These are phyloP conservation scores for Pleurotus tuoliensis DNA, from an alignment of 768 basidiomycete species.

Conservation along the genomic window DNA sequence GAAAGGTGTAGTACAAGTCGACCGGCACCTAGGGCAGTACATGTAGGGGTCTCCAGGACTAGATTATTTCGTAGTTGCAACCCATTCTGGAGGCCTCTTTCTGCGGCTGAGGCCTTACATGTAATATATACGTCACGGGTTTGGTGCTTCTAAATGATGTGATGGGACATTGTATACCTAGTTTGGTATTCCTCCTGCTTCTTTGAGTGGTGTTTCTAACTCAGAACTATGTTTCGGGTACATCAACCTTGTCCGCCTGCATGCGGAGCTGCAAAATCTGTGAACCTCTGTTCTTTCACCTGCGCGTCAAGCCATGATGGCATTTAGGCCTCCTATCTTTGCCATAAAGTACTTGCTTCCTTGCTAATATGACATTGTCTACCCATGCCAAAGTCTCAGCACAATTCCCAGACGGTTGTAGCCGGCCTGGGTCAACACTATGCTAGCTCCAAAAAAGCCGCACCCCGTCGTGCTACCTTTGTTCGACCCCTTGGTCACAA, in stretches of 20 bases:
- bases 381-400: background rate
- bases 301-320: background rate
- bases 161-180: background rate
- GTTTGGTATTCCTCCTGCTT: background rate
- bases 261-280: background rate
- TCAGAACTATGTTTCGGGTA: background rate
- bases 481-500: background rate
- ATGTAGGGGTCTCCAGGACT: background rate
- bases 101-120: background rate
- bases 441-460: background rate
- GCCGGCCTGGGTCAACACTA: constrained; percentile 3
- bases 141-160: background rate
- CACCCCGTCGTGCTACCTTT: background rate
- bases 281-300: background rate
- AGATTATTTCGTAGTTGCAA: background rate
- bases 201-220: background rate
- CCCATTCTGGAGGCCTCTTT: background rate
- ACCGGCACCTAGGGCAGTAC: background rate
- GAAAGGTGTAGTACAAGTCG: too few relatives aligned
- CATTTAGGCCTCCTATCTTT: background rate
- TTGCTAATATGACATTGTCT: background rate
- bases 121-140: background rate
- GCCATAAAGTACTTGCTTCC: background rate
- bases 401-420: background rate
- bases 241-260: background rate